A percentile compares a stretch with the other conserved stretches of the same genome.
These are phyloP conservation scores for Phyllosticta ampelicida DNA, from an alignment of 2,329 filamentous ascomycete species.

Conservation along the genomic window DNA sequence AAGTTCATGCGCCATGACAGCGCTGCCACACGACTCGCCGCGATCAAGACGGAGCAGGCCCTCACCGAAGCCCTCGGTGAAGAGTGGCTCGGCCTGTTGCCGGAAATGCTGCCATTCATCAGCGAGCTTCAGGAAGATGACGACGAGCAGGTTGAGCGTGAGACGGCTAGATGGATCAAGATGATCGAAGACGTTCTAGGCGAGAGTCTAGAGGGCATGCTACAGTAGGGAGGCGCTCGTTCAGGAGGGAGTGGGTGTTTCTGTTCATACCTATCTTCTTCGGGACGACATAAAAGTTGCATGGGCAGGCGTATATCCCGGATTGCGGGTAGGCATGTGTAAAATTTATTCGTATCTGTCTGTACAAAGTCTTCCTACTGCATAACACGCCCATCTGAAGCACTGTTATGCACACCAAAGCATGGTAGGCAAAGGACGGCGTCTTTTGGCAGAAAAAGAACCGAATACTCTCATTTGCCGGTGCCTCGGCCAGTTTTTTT, in stretches of 20 bases:
- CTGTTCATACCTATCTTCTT: neutral
- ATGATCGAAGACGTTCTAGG: conserved; percentile 82
- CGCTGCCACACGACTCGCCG: conserved; percentile 63
- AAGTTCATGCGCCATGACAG: conserved; percentile 66
- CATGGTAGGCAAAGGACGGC: no score
- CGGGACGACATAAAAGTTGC: neutral
- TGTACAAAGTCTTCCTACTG: neutral
- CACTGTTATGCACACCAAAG: no score
- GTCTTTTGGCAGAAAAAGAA: no score
- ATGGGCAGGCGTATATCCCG: neutral
- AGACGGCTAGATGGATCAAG: conserved; percentile 82
- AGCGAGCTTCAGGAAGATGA: conserved; percentile 95
- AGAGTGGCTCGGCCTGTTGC: conserved; percentile 83
- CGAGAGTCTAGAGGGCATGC: conserved; percentile 84
- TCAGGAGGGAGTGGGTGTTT: neutral
- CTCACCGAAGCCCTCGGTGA: conserved; percentile 75
- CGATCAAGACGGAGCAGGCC: conserved; percentile 69
- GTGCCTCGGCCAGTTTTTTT: no score
- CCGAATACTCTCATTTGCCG: no score
- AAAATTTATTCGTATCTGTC: neutral
- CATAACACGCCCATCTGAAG: neutral
- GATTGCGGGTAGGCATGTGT: neutral
- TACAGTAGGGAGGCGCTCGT: conserved; percentile 50
- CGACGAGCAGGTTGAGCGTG: conserved; percentile 81
- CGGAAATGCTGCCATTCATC: conserved; percentile 94